Base-by-base conservation (phyloP, 2,329 filamentous ascomycete species). In the Lachnellula cervina region DNA sequence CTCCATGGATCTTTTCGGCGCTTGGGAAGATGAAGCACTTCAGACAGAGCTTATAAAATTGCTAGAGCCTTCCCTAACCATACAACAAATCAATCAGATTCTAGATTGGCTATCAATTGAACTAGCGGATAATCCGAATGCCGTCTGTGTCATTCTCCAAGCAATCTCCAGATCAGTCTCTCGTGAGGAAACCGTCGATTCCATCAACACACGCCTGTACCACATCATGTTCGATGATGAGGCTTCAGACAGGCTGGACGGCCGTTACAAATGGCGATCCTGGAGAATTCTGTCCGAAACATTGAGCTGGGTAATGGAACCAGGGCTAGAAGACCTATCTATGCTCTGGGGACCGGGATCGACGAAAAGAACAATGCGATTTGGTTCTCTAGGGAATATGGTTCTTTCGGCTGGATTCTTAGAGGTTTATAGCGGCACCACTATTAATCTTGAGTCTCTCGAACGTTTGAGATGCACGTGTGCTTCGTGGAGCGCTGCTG, bases 101-200 rank as follows among this genome's bases (percentile, higher is more conserved):
- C 53, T 75, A 4, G 72, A 74, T 9, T 69, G 66, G 60, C 55
- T 76, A 11, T 62, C 66, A 16, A 56, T 59, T 13, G 57, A 69
- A 52, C 55, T 60, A 46, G 43, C 55, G 16, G 49, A 65, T 49
- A 52, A 67, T 38, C 60, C 62, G 7, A 47, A 54, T 52, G 61
- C 67, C n/a, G 66, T 68, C 14, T 65, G 67, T 44, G 65, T 74
- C 16, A 66, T 75, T 25, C 63, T 74, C 16, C 71, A 74, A 49
- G 72, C 71, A 17, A 67, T 76, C 48, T 67, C 70, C 44, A 64
- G 66, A 5, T 70, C 73, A n/a, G 62, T 75, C 11, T 65, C 58
- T 8, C 62, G 68, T 44, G 70, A 73, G 47, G 67, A 68, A 5
- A 66, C 66, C 40, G 68, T 71, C 13, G 63, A 68, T 50, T 58